Base-by-base conservation (phyloP, 164 flowering plant species). In the Akebia trifoliata region DNA sequence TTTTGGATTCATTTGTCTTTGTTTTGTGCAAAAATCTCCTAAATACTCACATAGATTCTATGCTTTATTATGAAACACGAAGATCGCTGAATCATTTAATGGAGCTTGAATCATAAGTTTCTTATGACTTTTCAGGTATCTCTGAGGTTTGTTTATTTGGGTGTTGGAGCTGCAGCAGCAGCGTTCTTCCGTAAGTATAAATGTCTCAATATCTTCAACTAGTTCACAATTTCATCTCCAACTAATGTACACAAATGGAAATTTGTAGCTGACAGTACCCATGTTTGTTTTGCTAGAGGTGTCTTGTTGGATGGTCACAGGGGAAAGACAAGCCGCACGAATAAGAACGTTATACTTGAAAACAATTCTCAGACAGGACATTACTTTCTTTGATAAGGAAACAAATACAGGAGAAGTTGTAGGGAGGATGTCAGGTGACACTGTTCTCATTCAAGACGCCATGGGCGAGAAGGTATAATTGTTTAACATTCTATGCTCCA, bases 381-480 rank as follows among this genome's bases (percentile, higher is more conserved):
- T 80, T 24, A 63, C 56, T 14, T 80, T 75, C 52, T 77, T 77
- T 59, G 81, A 80, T 37, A 67, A 35, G 32, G 78, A 73, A 65
- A 67, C 66, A 8, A 72, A 57, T 49, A 65, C 76, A 2, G 84
- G 84, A 21, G 78, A 80, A 64, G 66, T 80, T 40, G 67, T 80
- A 20, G 81, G 64, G 47, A 68, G 76, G 51, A 70, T 80, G 78
- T 77, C 81, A 14, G 78, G 78, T 31, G 80, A 75, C 43, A 69
- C 79, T 20, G 64, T 75, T 28, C 74, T 77, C 56, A 75, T 80
- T 50, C 84, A 77, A 69, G 80, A 74, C 54, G 84, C 81, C 47
- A 70, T 80, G 66, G 80, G 80, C 0, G 84, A 80, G 57, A 80
- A 80, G 81, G 79, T 74, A 70, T 8, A n/a, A n/a, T n/a, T n/a